Evolutionary conservation across 768 basidiomycete species (phyloP), one percentile per base, ranked within the genome.

Genomic region (Auriculariales sp.): DNA sequence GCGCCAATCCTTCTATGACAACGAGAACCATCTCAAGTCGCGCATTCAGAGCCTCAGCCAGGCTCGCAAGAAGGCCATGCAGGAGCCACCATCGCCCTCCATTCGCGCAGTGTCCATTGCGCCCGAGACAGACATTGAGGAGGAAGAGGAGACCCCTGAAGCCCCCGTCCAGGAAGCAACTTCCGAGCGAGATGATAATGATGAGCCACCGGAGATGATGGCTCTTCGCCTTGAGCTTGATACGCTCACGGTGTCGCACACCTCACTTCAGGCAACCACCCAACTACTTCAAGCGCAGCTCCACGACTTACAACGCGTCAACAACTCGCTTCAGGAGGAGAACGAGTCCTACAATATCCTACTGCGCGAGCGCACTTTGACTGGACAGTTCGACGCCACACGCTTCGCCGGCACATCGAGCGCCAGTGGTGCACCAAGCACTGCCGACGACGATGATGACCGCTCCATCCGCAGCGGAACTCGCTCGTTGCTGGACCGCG

Each of bases 261-360:
- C 77, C 0, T 91, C 87, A 4, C 66, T 95, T 17, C 81, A 92
- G 57, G 84, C 78, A 52, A 92, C 90, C 27, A 70, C 93, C 9
- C 72, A 83, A n/a, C 77, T 91, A 30, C 69, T 93, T 34, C 85
- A 88, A 62, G 75, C 78, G 3, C 91, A 97, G 59, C 71, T 95
- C 10, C 70, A 81, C 29, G 93, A 97, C 59, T 66, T 97, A 48
- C 88, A 91, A 65, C 71, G 85, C 49, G 83, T 92, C 53, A 95
- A 95, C 62, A 75, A 81, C 55, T 79, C 83, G 54, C 64, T 91
- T 33, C 89, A 92, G 64, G 92, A 98, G 64, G 93, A 98, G 57
- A 99, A 97, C 63, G 92, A 95, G 65, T 87, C 87, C 46, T 99
- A 91, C 68, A 90, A 94, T 75, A 88, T 93, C 54, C 73, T 99